A percentile compares a stretch with the other conserved stretches of the same genome.
phyloP scores from a whole-genome alignment of 768 basidiomycete genomes.

The Lyophyllum shimeji region DNA sequence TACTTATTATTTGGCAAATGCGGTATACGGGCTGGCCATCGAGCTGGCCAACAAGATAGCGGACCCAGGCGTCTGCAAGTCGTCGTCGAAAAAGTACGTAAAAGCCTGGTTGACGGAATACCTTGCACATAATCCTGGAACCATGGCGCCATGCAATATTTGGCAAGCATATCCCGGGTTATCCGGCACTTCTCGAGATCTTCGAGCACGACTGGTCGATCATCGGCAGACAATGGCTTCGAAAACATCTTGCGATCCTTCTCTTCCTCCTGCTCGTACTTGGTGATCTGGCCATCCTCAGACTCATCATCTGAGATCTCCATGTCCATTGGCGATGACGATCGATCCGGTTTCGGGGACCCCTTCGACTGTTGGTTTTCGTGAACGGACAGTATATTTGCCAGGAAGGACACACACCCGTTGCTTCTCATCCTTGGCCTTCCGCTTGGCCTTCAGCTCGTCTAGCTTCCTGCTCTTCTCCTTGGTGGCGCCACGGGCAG shows the following conservation, averaged over 20 bases:
- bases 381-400: neutral
- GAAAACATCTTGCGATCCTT: conserved; percentile 51
- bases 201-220: conserved; percentile 49
- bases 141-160: conserved; percentile 73
- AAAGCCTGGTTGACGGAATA: conserved; percentile 23
- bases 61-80: conserved; percentile 75
- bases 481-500: conserved; percentile 70
- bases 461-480: conserved; percentile 79
- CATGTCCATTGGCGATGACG: conserved; percentile 84
- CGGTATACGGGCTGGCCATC: conserved; percentile 66
- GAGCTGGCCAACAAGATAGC: conserved; percentile 75
- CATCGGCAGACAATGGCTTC: conserved; percentile 42
- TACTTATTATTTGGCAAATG: conserved; percentile 77
- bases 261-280: conserved; percentile 73
- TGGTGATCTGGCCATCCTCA: conserved; percentile 78
- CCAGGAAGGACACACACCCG: conserved; percentile 47
- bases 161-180: conserved; percentile 69
- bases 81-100: conserved; percentile 4
- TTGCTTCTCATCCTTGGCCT: conserved; percentile 87
- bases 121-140: conserved; percentile 85
- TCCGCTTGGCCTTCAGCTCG: conserved; percentile 83
- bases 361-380: conserved; percentile 37
- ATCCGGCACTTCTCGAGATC: conserved; percentile 66
- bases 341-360: conserved; percentile 69
- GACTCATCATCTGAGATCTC: conserved; percentile 86